Percentiles rank a stretch among this genome's conserved stretches.
Conservation (phyloP, 306 rosid genomes). For the Aeschynomene evenia region DNA sequence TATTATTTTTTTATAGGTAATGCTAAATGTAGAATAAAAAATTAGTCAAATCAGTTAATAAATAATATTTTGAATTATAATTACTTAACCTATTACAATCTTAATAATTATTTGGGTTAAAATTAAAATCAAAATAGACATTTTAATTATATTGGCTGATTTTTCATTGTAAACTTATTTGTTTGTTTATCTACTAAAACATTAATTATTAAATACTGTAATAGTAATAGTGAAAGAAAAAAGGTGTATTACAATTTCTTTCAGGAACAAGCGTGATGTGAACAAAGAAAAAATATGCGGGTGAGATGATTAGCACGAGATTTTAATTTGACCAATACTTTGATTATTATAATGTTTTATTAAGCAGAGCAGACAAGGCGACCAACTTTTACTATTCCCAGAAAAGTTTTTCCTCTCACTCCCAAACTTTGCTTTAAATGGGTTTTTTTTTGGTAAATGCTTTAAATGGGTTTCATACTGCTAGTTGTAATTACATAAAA, state of each 20-base stretch:
- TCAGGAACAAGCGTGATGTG: conserved; percentile 26
- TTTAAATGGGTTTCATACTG: too few species aligned
- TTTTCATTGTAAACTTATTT: too few species aligned
- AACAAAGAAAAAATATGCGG: not conserved
- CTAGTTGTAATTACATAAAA: too few species aligned
- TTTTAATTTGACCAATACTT: conserved; percentile 46
- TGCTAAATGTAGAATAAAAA: too few species aligned
- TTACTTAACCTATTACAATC: too few species aligned
- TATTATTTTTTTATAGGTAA: too few species aligned
- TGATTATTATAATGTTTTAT: conserved; percentile 32
- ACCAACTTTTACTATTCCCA: conserved; percentile 56
- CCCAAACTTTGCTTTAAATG: not conserved
- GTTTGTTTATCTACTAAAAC: not conserved
- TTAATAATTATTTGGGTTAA: too few species aligned
- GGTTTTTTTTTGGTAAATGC: too few species aligned
- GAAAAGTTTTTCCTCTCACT: conserved; percentile 37
- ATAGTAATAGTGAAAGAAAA: not conserved
- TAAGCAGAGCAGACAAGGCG: conserved; percentile 71
- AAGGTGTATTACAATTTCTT: not conserved
- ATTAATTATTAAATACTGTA: not conserved
- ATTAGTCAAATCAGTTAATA: too few species aligned
- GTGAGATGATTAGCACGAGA: conserved; percentile 43
- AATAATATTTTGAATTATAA: too few species aligned
- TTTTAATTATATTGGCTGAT: too few species aligned
- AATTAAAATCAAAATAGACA: too few species aligned